Percentiles rank a stretch among this genome's conserved stretches.
phyloP scores from a whole-genome alignment of 1,139 yeast species.

The Saccharomycopsis hybrid region DNA sequence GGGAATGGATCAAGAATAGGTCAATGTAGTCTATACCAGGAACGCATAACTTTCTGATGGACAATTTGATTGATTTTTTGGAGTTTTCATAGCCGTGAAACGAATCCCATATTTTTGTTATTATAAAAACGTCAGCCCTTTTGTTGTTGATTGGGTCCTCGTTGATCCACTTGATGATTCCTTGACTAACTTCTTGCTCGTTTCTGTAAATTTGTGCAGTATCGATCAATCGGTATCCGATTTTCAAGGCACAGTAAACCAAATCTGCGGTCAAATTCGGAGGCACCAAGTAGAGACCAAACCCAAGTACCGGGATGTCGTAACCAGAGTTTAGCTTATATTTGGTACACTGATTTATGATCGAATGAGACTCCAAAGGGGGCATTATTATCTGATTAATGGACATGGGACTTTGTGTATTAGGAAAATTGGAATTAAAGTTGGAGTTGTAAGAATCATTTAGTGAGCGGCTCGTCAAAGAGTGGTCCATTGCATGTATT shows the following conservation, averaged over 20 bases:
- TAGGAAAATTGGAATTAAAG: too few species aligned
- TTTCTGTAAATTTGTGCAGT: slow-evolving; percentile 54
- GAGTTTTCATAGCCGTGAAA: slow-evolving; percentile 58
- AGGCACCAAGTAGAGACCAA: slow-evolving; percentile 51
- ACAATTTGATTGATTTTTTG: slow-evolving; percentile 31
- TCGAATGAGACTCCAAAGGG: too few species aligned
- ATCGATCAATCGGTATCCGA: slow-evolving; percentile 69
- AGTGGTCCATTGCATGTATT: too few species aligned
- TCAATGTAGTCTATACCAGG: slow-evolving; percentile 38
- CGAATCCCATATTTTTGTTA: slow-evolving; percentile 60
- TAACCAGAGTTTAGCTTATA: slow-evolving; percentile 6
- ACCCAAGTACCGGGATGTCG: slow-evolving; percentile 48
- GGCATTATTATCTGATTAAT: too few species aligned
- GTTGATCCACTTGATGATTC: slow-evolving; percentile 47
- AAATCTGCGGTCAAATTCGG: slow-evolving; percentile 34
- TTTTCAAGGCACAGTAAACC: slow-evolving; percentile 46
- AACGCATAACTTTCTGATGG: slow-evolving; percentile 29
- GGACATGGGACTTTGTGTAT: too few species aligned
- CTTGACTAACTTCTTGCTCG: slow-evolving; percentile 46
- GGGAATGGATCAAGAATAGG: slow-evolving; percentile 37
- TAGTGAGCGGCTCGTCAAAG: too few species aligned
- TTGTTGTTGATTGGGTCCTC: slow-evolving; percentile 39
- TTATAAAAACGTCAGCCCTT: slow-evolving; percentile 60
- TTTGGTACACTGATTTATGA: neutral
- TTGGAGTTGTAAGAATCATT: too few species aligned